These are phyloP conservation scores for Biscogniauxia marginata DNA, from an alignment of 2,329 filamentous ascomycete genomes.

Conservation along the genomic window DNA sequence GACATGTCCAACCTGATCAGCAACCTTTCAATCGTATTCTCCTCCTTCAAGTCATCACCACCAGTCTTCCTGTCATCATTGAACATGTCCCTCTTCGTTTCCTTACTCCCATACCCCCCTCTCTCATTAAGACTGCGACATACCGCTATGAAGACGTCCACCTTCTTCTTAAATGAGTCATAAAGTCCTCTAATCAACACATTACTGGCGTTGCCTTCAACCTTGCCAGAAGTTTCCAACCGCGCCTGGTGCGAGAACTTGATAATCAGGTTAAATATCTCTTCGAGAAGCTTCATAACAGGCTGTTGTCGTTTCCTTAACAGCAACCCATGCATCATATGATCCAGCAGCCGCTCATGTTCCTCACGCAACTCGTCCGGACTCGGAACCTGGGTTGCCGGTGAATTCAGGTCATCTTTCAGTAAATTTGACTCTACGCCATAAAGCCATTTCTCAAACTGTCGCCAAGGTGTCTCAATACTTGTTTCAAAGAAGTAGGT, in stretches of 20 bases:
- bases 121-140: slow-evolving; percentile 68
- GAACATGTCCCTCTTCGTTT: slow-evolving; percentile 23
- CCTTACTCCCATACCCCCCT: slow-evolving; percentile 44
- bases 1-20: slow-evolving; percentile 70
- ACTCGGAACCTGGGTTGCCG: slow-evolving; percentile 43
- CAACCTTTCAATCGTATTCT: slow-evolving; percentile 66
- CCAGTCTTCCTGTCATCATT: slow-evolving; percentile 37
- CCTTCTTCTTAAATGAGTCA: slow-evolving; percentile 65
- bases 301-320: slow-evolving; percentile 73
- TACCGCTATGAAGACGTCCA: slow-evolving; percentile 71
- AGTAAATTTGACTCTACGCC: slow-evolving; percentile 59
- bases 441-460: slow-evolving; percentile 66
- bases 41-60: slow-evolving; percentile 38
- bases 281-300: slow-evolving; percentile 70
- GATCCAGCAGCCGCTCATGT: slow-evolving; percentile 72
- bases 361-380: slow-evolving; percentile 65
- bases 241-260: slow-evolving; percentile 60
- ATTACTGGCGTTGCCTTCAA: slow-evolving; percentile 25
- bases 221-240: slow-evolving; percentile 38
- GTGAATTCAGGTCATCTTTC: slow-evolving; percentile 34
- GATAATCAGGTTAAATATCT: slow-evolving; percentile 72
- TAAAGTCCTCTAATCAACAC: slow-evolving; percentile 52
- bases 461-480: slow-evolving; percentile 69
- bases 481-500: slow-evolving; percentile 80
- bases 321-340: slow-evolving; percentile 71